Percentiles rank a stretch among this genome's conserved stretches.
phyloP scores from a whole-genome alignment of 768 basidiomycete species.

The Mycena galopus region DNA sequence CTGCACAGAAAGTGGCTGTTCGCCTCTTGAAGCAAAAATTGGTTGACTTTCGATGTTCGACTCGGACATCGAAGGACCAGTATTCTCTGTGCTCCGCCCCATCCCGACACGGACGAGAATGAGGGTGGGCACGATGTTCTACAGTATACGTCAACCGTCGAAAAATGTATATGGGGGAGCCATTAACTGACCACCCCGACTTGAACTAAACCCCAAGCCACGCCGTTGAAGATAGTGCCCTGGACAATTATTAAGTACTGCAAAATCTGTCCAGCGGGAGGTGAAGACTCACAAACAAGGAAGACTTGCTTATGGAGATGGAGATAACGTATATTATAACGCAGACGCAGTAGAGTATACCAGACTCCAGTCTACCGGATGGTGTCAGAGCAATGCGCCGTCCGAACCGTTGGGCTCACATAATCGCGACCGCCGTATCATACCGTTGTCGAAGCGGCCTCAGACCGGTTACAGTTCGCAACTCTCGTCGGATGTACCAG shows the following conservation, averaged over 20 bases:
- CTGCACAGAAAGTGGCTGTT: not conserved
- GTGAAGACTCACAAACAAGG: conserved; percentile 18
- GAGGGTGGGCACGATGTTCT: conserved; percentile 24
- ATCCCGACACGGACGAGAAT: conserved; percentile 23
- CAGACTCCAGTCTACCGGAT: conserved; percentile 19
- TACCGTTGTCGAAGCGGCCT: not conserved
- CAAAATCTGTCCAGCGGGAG: not conserved
- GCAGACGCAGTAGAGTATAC: conserved; percentile 14
- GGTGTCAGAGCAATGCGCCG: not conserved
- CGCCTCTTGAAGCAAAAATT: not conserved
- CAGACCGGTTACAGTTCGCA: not conserved
- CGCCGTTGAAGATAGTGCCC: conserved; percentile 18
- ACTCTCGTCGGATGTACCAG: conserved; percentile 19
- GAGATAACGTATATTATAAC: conserved; percentile 20
- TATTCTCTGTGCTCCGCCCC: conserved; percentile 18
- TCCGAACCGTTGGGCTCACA: conserved; percentile 7
- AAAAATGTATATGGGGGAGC: not conserved
- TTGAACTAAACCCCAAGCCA: conserved; percentile 24
- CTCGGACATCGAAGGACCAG: not conserved
- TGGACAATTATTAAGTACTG: not conserved
- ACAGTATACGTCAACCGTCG: not conserved
- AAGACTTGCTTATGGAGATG: not conserved
- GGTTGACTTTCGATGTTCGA: not conserved
- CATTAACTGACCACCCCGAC: conserved; percentile 19
- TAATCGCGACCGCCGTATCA: conserved; percentile 13